These are phyloP conservation scores for Gardenia jasminoides DNA, from an alignment of 257 asterid species.

Conservation along the genomic window DNA sequence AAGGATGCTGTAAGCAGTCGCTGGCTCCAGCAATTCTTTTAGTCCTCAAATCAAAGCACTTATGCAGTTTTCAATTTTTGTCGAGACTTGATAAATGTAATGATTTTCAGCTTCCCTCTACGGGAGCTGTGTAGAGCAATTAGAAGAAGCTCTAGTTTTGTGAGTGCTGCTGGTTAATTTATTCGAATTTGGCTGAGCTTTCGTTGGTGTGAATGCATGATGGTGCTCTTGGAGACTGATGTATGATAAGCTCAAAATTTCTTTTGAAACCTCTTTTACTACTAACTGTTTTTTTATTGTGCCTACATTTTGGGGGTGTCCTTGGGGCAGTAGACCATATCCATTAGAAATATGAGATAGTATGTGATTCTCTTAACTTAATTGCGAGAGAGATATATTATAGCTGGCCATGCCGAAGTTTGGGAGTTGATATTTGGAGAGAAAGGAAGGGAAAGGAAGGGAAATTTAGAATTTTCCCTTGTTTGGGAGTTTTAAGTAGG, in stretches of 20 bases:
- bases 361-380: background rate
- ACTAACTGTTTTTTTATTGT: background rate
- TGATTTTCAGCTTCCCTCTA: background rate
- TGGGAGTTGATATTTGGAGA: no score
- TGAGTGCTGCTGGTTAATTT: background rate
- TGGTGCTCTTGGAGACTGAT: background rate
- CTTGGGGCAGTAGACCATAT: background rate
- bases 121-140: background rate
- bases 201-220: background rate
- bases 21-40: slow-evolving; percentile 86
- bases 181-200: background rate
- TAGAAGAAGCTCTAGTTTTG: slow-evolving; percentile 1
- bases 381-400: background rate
- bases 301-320: no score
- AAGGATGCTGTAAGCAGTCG: slow-evolving; percentile 54
- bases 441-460: no score
- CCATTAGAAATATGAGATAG: background rate
- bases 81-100: background rate
- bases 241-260: no score
- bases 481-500: no score
- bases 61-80: background rate
- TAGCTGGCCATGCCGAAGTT: background rate
- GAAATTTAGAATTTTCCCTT: no score
- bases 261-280: background rate
- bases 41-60: background rate